A percentile compares a stretch with the other conserved stretches of the same genome.
Conservation (phyloP, 257 asterid species). For the Fraxinus excelsior region DNA sequence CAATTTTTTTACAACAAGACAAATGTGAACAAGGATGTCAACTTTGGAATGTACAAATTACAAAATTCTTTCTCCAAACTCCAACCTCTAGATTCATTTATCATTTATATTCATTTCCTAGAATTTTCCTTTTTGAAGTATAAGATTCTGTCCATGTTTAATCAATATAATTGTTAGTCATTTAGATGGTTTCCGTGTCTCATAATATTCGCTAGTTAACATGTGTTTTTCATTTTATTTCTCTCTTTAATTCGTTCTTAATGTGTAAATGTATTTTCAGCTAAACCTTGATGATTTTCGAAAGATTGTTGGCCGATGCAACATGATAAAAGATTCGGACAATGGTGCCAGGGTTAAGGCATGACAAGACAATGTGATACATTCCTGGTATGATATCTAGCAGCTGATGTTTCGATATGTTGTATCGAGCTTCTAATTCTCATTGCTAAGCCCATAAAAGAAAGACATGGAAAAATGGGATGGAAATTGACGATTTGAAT, state of each 20-base stretch:
- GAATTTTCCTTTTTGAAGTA: background rate
- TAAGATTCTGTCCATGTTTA: background rate
- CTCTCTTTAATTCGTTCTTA: background rate
- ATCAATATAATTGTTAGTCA: background rate
- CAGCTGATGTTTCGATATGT: background rate
- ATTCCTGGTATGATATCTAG: background rate
- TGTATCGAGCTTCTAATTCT: background rate
- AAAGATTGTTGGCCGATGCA: conserved; percentile 67
- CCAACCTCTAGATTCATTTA: background rate
- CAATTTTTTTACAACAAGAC: too few species aligned
- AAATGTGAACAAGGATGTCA: too few species aligned
- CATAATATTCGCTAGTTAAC: background rate
- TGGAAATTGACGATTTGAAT: too few species aligned
- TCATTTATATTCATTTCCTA: background rate
- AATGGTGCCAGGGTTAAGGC: conserved; percentile 30
- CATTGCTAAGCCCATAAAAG: too few species aligned
- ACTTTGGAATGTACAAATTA: too few species aligned
- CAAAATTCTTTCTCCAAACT: background rate
- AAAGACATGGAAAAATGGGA: too few species aligned
- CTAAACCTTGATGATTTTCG: conserved; percentile 70
- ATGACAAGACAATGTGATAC: background rate
- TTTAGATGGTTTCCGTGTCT: background rate
- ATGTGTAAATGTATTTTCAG: conserved; percentile 41
- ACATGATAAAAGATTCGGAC: conserved; percentile 57
- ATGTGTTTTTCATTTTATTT: background rate